Evolutionary conservation across 176 grass and related monocot genomes (phyloP), one percentile per base, ranked within the genome.

Genomic region (Avena insularis): DNA sequence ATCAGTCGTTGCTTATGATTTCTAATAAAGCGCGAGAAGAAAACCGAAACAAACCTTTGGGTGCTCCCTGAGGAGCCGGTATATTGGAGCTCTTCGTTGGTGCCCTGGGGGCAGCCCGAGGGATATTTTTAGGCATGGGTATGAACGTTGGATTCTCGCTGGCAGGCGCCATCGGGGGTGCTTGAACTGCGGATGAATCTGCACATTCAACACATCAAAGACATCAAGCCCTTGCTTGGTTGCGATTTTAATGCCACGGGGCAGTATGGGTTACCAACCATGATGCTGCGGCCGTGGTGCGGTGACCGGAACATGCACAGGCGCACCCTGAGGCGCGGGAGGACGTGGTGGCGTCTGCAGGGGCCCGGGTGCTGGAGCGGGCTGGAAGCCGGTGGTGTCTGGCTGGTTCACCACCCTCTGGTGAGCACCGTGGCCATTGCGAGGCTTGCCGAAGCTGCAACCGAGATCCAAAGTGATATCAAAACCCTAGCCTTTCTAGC

Each of bases 371-470:
- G 87, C 82, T 0, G 86, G 91, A 9, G 88, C 88, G 9, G 85
- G 88, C 82, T 95, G 88, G 91, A 91, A 91, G 55, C 90, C 90
- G 12, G 60, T 87, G 20, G 93, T 84, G 43, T 83, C 87, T 0
- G 79, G 35, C 56, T 87, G 86, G 78, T 83, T 98, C 84, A 89
- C 80, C 29, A 85, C 90, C 82, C 92, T 98, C 76, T 88, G 88
- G 54, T 93, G 91, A 6, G 12, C 86, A 3, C 92, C 82, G 17
- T 93, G 92, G 78, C 85, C 96, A 92, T 92, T 92, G 87, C 79
- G 75, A 4, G 83, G 55, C 81, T 92, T 98, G 36, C 88, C 94
- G 79, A 95, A 90, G 71, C 96, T 98, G 88, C 80, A 95, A 90
- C 40, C 68, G 69, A 86, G 90, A 91, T 85, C 69, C 81, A 43